phyloP scores from a whole-genome alignment of 1,139 yeast genomes.

The Saccharomycopsis crataegensis region DNA sequence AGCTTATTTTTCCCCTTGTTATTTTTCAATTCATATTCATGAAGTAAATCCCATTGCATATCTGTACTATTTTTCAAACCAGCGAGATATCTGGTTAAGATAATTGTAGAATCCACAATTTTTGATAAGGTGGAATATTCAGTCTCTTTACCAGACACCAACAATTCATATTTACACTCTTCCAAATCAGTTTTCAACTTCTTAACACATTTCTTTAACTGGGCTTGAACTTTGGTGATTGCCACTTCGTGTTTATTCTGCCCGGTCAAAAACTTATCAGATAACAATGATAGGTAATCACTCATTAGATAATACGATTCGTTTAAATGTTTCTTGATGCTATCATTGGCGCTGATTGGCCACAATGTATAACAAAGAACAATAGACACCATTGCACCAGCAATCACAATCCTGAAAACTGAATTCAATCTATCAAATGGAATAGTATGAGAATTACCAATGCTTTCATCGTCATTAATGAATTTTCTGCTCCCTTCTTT shows the following conservation, averaged over 20 bases:
- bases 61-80: conserved; percentile 64
- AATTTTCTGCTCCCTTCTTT: conserved; percentile 59
- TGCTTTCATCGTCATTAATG: background rate
- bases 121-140: conserved; percentile 41
- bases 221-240: conserved; percentile 34
- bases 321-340: conserved; percentile 41
- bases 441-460: conserved; percentile 35
- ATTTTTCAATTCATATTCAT: conserved; percentile 23
- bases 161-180: conserved; percentile 59
- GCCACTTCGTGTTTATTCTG: conserved; percentile 33
- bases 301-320: conserved; percentile 51
- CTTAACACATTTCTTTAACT: conserved; percentile 35
- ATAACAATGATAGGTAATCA: conserved; percentile 40
- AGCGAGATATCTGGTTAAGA: conserved; percentile 51
- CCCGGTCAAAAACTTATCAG: conserved; percentile 49
- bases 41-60: conserved; percentile 52
- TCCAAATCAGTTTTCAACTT: conserved; percentile 39
- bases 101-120: conserved; percentile 45
- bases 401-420: conserved; percentile 49
- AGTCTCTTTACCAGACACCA: conserved; percentile 43
- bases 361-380: conserved; percentile 52
- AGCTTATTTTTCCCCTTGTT: background rate
- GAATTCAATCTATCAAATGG: conserved; percentile 50
- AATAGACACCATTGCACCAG: conserved; percentile 58
- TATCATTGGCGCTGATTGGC: conserved; percentile 53